These are phyloP conservation scores for Torulaspora franciscae DNA, from an alignment of 805 yeast genomes.

Conservation along the genomic window DNA sequence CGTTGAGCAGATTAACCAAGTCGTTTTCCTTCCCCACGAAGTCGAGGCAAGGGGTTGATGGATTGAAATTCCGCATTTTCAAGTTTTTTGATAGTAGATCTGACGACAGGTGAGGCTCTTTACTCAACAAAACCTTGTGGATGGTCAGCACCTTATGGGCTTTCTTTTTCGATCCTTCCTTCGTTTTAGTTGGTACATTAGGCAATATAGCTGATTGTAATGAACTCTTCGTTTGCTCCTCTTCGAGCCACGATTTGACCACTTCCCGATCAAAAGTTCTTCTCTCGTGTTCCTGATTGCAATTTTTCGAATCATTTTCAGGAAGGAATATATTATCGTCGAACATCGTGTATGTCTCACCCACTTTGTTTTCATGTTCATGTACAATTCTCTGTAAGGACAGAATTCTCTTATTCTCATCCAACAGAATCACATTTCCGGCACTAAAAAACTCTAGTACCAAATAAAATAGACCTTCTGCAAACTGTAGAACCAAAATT, in stretches of 20 bases:
- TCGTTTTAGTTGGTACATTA: constrained; percentile 4
- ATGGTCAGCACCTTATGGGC: constrained; percentile 52
- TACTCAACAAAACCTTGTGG: constrained; percentile 63
- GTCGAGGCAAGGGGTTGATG: constrained; percentile 38
- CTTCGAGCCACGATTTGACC: constrained; percentile 32
- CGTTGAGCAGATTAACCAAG: constrained; percentile 43
- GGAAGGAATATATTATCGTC: constrained; percentile 44
- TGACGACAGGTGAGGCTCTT: constrained; percentile 70
- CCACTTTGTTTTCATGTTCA: constrained; percentile 68
- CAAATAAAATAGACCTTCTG: constrained; percentile 71
- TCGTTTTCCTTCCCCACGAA: constrained; percentile 28
- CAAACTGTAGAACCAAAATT: constrained; percentile 75
- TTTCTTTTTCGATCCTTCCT: constrained; percentile 24
- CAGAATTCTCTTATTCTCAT: constrained; percentile 60
- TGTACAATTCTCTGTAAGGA: constrained; percentile 74
- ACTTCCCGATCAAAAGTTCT: constrained; percentile 11
- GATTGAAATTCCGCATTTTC: constrained; percentile 42
- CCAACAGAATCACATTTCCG: constrained; percentile 80
- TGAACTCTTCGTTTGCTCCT: constrained; percentile 17
- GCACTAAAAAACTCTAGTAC: constrained; percentile 93
- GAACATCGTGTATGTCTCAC: constrained; percentile 62
- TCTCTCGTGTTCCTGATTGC: constrained; percentile 9
- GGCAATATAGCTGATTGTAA: constrained; percentile 8
- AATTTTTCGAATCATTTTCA: neutral
- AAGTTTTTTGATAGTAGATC: constrained; percentile 66